Evolutionary conservation across 257 asterid genomes (phyloP).

Genomic region (Solanum tarapatanum): DNA sequence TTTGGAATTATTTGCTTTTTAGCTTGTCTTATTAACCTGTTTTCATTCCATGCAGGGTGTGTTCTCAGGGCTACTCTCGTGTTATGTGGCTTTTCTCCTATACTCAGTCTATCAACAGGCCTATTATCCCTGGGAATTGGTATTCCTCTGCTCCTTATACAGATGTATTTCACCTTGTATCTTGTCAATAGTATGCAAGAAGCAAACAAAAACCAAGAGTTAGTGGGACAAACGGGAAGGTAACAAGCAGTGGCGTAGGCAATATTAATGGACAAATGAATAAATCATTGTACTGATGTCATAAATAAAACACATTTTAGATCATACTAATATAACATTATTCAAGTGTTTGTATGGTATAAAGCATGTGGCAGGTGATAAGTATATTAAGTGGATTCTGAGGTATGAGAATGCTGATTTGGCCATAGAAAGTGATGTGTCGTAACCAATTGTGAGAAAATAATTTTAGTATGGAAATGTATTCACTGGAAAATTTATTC

Average conservation of each 20-base stretch:
- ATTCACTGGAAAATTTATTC: neutral
- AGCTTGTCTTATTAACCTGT: neutral
- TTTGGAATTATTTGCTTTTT: neutral
- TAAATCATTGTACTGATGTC: neutral
- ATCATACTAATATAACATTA: neutral
- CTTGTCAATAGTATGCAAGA: neutral
- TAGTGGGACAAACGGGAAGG: neutral
- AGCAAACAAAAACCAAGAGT: neutral
- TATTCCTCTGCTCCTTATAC: slow-evolving; percentile 14
- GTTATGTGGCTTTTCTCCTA: slow-evolving; percentile 51
- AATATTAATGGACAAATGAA: neutral
- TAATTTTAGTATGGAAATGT: neutral
- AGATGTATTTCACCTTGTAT: neutral
- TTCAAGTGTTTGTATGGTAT: neutral
- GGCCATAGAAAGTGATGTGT: neutral
- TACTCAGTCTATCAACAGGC: slow-evolving; percentile 73
- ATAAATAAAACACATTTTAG: neutral
- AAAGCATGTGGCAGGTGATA: neutral
- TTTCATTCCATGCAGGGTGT: slow-evolving; percentile 17
- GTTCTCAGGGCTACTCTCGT: slow-evolving; percentile 49
- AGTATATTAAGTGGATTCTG: neutral
- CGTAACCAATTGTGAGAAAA: neutral
- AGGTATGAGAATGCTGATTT: neutral
- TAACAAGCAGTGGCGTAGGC: neutral
- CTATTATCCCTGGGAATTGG: slow-evolving; percentile 83